Evolutionary conservation across 2,329 filamentous ascomycete genomes (phyloP).

Genomic region (Ascocoryne sarcoides): DNA sequence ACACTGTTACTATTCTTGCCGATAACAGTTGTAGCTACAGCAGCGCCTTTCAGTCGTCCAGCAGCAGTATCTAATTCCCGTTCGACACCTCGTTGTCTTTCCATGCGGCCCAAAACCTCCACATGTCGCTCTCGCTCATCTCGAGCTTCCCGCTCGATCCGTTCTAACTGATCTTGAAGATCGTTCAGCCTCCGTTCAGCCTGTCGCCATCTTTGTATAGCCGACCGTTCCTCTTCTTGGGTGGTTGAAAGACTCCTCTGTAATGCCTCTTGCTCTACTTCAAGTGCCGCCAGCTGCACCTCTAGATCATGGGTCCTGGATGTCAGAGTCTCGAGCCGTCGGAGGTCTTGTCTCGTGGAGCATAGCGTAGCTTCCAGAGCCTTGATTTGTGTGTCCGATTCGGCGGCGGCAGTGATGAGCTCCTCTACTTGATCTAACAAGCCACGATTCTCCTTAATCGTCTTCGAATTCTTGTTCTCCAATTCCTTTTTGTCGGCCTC

Average conservation of each 20-base stretch:
- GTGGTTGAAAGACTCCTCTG: conserved; percentile 58
- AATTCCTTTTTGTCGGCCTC: conserved; percentile 66
- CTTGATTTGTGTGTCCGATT: conserved; percentile 73
- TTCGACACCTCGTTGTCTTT: conserved; percentile 74
- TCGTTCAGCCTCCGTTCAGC: conserved; percentile 72
- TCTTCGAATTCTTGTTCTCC: conserved; percentile 67
- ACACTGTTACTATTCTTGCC: conserved; percentile 56
- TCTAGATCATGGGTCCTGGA: conserved; percentile 72
- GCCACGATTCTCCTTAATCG: conserved; percentile 72
- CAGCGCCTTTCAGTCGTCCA: conserved; percentile 71
- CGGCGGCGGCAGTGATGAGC: conserved; percentile 68
- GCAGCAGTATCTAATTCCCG: conserved; percentile 72
- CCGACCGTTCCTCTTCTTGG: conserved; percentile 67
- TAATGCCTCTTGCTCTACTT: conserved; percentile 69
- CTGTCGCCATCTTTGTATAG: conserved; percentile 74
- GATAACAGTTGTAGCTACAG: conserved; percentile 49
- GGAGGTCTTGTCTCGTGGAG: conserved; percentile 68
- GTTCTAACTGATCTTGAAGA: conserved; percentile 80
- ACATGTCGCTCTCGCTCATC: conserved; percentile 75
- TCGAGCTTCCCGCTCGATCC: conserved; percentile 74
- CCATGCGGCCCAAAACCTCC: conserved; percentile 75
- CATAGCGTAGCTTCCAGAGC: conserved; percentile 68
- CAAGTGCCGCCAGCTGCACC: conserved; percentile 66
- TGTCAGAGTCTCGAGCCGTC: conserved; percentile 64
- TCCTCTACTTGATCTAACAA: conserved; percentile 78